Percentiles rank a stretch among this genome's conserved stretches.
These are phyloP conservation scores for Fusarium sp. DNA, from an alignment of 2,329 filamentous ascomycete species.

Conservation along the genomic window DNA sequence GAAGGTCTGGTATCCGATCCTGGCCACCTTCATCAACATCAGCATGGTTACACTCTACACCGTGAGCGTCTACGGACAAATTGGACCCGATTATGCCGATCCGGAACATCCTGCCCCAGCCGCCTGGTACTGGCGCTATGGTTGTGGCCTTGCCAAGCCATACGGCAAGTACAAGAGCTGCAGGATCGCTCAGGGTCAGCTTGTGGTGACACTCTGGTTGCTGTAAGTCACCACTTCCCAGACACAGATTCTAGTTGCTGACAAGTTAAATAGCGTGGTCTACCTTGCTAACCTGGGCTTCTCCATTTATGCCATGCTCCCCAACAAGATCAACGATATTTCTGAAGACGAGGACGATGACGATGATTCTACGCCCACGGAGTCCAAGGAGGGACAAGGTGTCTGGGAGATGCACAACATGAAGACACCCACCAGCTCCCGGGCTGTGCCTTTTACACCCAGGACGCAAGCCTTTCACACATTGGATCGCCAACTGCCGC, in stretches of 20 bases:
- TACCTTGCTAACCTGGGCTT: conserved; percentile 71
- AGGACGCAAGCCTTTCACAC: conserved; percentile 76
- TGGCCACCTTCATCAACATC: conserved; percentile 70
- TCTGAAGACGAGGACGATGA: conserved; percentile 56
- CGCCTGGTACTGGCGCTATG: conserved; percentile 81
- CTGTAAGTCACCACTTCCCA: conserved; percentile 64
- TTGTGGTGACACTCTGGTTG: conserved; percentile 74
- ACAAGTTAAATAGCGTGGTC: conserved; percentile 60
- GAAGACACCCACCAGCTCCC: conserved; percentile 48
- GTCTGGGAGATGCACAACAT: conserved; percentile 71
- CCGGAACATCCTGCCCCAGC: conserved; percentile 68
- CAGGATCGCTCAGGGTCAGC: conserved; percentile 74
- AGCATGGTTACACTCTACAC: conserved; percentile 72
- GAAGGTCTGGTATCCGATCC: conserved; percentile 75
- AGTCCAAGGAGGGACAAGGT: conserved; percentile 55
- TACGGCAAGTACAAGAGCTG: conserved; percentile 70
- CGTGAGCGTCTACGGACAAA: conserved; percentile 76
- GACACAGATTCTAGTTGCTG: background rate
- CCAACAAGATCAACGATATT: conserved; percentile 66
- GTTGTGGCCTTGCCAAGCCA: conserved; percentile 71
- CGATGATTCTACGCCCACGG: conserved; percentile 50
- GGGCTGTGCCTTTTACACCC: conserved; percentile 68
- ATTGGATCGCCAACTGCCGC: conserved; percentile 68
- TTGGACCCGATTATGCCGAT: conserved; percentile 79
- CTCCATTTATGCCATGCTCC: conserved; percentile 68